Base-by-base conservation (phyloP, 345 rosid species). In the Odontarrhena argentea region DNA sequence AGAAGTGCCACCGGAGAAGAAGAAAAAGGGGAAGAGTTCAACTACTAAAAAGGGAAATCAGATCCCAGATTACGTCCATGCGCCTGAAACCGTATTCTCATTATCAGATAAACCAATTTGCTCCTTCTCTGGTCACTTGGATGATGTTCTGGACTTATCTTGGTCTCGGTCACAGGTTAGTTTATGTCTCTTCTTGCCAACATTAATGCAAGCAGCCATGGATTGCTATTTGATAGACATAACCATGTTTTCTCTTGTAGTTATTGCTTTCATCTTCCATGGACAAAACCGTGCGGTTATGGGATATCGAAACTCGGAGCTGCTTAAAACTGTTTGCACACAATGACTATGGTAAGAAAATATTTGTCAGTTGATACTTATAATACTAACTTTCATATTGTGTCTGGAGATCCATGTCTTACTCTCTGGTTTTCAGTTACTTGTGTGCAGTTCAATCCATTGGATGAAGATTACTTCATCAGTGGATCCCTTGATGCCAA, bases 401-500 rank as follows among this genome's bases (percentile, higher is more conserved):
- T 7, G 14, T 49, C 11, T 0, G 4, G 36, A 60, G 46, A 59
- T 55, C 50, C 30, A 37, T 64, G 62, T 65, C 51, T 70, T 54
- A 24, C 24, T 14, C 70, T 55, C 49, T 42, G 24, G 26, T 48
- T 70, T 62, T 61, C 83, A 94, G 99, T 94, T 52, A 94, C 99
- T 26, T 91, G 93, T 82, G 86, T 94, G 62, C 96, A 91, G 35
- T 91, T 94, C 87, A 94, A 94, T 76, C 99, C 97, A 11, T 26
- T 87, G 68, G 92, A 94, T 64, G 97, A 94, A 40, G 80, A 79
- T 67, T 87, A 86, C 73, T 94, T 94, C 83, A 84, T 94, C 22
- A 94, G 96, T 60, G 99, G 99, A 8, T 94, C 99, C 3, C 97
- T 94, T 52, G 99, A 94, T 78, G 83, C 89, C 24, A 91, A 94